Percentiles rank a stretch among this genome's conserved stretches.
phyloP scores from a whole-genome alignment of 352 stramenopile species.

The Phytophthora sp. region DNA sequence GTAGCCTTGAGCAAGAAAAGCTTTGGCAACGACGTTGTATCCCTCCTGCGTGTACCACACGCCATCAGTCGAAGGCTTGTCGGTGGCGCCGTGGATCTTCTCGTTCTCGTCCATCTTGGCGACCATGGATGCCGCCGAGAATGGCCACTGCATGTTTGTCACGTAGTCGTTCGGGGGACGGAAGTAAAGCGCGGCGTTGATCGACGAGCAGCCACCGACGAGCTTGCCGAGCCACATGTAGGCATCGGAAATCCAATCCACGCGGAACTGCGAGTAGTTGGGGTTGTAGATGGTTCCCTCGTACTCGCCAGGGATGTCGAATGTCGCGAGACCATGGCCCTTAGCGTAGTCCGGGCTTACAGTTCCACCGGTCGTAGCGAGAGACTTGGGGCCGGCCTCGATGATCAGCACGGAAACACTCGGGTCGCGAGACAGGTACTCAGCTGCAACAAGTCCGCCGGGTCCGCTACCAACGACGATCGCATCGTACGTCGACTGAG shows the following conservation, averaged over 20 bases:
- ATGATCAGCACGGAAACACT: constrained; percentile 61
- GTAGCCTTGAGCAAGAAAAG: constrained; percentile 46
- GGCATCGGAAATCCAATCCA: constrained; percentile 47
- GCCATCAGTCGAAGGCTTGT: constrained; percentile 59
- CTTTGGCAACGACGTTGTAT: constrained; percentile 52
- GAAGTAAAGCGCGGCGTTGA: constrained; percentile 87
- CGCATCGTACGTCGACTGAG: constrained; percentile 52
- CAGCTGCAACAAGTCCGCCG: constrained; percentile 62
- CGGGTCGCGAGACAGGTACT: constrained; percentile 63
- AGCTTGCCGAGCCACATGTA: constrained; percentile 70
- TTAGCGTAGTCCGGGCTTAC: constrained; percentile 51
- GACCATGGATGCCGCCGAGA: constrained; percentile 58
- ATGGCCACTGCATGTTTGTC: constrained; percentile 45
- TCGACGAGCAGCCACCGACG: constrained; percentile 76
- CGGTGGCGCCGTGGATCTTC: constrained; percentile 46
- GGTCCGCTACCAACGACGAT: constrained; percentile 65
- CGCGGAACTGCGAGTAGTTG: constrained; percentile 43
- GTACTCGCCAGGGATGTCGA: constrained; percentile 76
- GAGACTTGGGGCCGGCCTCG: constrained; percentile 56
- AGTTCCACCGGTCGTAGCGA: constrained; percentile 51
- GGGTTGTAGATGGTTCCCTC: constrained; percentile 48
- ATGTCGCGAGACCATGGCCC: constrained; percentile 46
- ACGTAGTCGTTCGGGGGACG: constrained; percentile 60
- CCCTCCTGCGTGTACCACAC: constrained; percentile 60
- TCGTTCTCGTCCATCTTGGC: constrained; percentile 59